These are phyloP conservation scores for Fraxinus sp. DNA, from an alignment of 305 asterid genomes.

Conservation along the genomic window DNA sequence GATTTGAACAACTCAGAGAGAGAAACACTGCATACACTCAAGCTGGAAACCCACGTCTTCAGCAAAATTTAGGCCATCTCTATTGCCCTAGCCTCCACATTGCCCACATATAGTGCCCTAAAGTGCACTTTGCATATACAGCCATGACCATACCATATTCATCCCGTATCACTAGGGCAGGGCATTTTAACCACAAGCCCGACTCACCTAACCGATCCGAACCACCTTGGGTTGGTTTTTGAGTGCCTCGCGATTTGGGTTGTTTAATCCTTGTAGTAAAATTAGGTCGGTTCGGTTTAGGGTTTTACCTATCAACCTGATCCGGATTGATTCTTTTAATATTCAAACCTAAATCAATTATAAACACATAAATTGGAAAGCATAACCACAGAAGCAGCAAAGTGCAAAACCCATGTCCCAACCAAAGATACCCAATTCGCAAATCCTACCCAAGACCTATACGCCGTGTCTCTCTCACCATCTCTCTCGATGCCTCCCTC, in stretches of 20 bases:
- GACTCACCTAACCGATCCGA: neutral
- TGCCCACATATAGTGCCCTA: neutral
- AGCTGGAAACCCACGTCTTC: neutral
- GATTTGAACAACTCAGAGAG: neutral
- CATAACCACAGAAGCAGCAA: neutral
- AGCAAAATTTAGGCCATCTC: neutral
- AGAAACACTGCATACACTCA: neutral
- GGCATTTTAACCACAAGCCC: neutral
- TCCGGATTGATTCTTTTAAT: neutral
- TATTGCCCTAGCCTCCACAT: neutral
- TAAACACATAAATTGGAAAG: neutral
- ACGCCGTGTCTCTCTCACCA: neutral
- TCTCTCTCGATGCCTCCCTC: neutral
- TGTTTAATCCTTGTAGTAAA: neutral
- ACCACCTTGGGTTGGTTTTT: neutral
- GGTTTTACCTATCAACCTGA: neutral
- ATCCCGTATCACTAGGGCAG: neutral
- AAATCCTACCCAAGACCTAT: neutral
- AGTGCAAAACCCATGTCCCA: neutral
- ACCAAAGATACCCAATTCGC: neutral
- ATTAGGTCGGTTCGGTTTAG: neutral
- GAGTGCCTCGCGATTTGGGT: neutral
- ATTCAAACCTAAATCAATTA: neutral
- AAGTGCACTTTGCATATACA: neutral
- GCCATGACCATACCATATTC: neutral